Base-by-base conservation (phyloP, 768 basidiomycete genomes). In the Tylopilus felleus region DNA sequence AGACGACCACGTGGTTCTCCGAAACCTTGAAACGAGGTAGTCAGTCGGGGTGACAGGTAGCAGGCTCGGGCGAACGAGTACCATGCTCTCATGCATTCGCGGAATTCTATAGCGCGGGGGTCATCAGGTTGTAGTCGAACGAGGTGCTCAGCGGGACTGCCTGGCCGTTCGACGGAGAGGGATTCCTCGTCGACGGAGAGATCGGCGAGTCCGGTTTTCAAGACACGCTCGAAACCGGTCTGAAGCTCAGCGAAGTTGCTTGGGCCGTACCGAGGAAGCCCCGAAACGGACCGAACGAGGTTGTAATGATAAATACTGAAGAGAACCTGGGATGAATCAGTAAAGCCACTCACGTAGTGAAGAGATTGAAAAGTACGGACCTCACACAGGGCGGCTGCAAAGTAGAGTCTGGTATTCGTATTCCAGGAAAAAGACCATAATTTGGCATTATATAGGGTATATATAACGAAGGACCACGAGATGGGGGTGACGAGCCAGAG, bases 81-180 rank as follows among this genome's bases (percentile, higher is more conserved):
- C 75, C 76, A 81, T 62, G 83, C 86, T 63, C 86, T 77, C 47
- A 90, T 73, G 58, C 73, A 74, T 61, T 84, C 81, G 16, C 87
- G 79, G 65, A 89, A 90, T 60, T 90, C 88, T 35, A 86, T 69
- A 2, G 88, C 87, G 8, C 88, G 80, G 10, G 82, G 84, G 61
- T 93, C 89, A 53, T 82, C 73, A 35, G 68, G 71, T 23, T 80
- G 79, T n/a, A 91, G 76, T 51, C 75, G 77, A 6, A 71, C 71
- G 48, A 86, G 80, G 8, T 73, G 60, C 67, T 90, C 86, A 8
- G 74, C 79, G 4, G 84, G 84, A 65, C 81, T 87, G 39, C 76
- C 80, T 35, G 86, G 83, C 53, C 81, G 73, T 43, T 74, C 73
- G 27, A 65, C 56, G 42, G 76, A 66, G 17, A 80, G 71, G 8